These are phyloP conservation scores for Cercospora beticola DNA, from an alignment of 2,329 filamentous ascomycete genomes.

Conservation along the genomic window DNA sequence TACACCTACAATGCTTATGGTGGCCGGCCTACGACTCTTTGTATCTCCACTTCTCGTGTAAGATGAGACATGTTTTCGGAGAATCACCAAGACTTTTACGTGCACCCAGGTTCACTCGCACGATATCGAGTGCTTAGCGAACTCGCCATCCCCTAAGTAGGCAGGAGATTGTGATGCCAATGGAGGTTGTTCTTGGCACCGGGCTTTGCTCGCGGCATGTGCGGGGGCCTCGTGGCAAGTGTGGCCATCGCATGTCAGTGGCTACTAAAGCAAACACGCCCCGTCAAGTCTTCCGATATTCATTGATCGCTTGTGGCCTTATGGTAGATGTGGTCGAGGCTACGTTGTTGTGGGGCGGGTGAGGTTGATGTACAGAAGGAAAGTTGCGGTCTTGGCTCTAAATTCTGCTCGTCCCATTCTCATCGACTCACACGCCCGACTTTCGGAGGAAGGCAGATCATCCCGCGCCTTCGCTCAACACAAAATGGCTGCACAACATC, in stretches of 20 bases:
- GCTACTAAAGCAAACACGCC: neutral
- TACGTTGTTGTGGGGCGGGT: neutral
- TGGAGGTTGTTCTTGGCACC: neutral
- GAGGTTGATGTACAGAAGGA: neutral
- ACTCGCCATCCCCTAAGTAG: neutral
- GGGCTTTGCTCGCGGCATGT: neutral
- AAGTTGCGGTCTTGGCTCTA: neutral
- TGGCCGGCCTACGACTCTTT: neutral
- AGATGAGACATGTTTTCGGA: neutral
- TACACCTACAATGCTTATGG: neutral
- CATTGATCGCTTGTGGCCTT: neutral
- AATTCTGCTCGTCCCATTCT: neutral
- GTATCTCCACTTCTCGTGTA: neutral
- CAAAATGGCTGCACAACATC: neutral
- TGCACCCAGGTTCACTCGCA: neutral
- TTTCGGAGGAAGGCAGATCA: conserved; percentile 2
- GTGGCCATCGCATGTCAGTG: neutral
- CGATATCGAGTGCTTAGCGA: neutral
- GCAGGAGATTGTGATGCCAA: neutral
- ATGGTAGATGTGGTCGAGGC: neutral
- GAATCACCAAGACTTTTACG: conserved; percentile 1
- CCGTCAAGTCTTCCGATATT: neutral
- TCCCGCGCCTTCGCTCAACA: neutral
- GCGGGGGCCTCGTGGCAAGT: neutral
- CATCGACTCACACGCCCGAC: neutral